A percentile compares a stretch with the other conserved stretches of the same genome.
These are phyloP conservation scores for Paecilomyces variotii DNA, from an alignment of 2,329 filamentous ascomycete species.

Conservation along the genomic window DNA sequence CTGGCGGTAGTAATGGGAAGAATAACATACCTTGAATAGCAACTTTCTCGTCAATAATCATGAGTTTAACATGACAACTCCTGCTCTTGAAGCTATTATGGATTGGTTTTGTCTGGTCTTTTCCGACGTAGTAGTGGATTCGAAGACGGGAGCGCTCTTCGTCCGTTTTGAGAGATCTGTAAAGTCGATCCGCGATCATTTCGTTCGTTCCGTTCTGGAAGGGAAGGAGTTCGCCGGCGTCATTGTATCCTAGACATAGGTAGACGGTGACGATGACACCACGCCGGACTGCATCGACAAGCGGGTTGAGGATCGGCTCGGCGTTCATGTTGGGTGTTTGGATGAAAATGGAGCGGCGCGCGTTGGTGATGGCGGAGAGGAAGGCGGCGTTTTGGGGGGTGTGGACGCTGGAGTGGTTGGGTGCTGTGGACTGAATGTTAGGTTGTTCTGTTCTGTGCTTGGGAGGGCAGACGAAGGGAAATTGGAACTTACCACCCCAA, in stretches of 20 bases:
- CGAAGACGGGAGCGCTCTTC: slow-evolving; percentile 45
- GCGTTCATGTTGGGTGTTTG: slow-evolving; percentile 73
- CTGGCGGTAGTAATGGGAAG: neutral
- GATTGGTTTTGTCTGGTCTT: slow-evolving; percentile 62
- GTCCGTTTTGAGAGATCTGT: slow-evolving; percentile 47
- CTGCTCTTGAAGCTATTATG: slow-evolving; percentile 58
- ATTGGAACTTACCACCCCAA: slow-evolving; percentile 42
- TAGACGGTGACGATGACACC: slow-evolving; percentile 63
- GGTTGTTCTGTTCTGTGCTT: neutral
- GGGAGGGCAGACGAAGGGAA: neutral
- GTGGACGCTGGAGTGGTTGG: slow-evolving; percentile 52
- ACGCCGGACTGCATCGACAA: slow-evolving; percentile 56
- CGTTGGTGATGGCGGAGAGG: slow-evolving; percentile 61
- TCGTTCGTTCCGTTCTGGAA: slow-evolving; percentile 71
- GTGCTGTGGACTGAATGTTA: slow-evolving; percentile 22
- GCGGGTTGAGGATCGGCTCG: slow-evolving; percentile 54
- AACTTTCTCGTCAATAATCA: slow-evolving; percentile 62
- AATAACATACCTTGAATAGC: slow-evolving; percentile 51
- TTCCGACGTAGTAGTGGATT: slow-evolving; percentile 64
- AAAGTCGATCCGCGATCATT: slow-evolving; percentile 55
- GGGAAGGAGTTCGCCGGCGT: slow-evolving; percentile 66
- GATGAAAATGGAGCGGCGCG: slow-evolving; percentile 60
- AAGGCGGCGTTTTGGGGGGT: slow-evolving; percentile 71
- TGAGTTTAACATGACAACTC: slow-evolving; percentile 68
- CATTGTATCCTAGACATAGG: slow-evolving; percentile 72